Evolutionary conservation across 768 basidiomycete species (phyloP).

Genomic region (Boletus huronensis): DNA sequence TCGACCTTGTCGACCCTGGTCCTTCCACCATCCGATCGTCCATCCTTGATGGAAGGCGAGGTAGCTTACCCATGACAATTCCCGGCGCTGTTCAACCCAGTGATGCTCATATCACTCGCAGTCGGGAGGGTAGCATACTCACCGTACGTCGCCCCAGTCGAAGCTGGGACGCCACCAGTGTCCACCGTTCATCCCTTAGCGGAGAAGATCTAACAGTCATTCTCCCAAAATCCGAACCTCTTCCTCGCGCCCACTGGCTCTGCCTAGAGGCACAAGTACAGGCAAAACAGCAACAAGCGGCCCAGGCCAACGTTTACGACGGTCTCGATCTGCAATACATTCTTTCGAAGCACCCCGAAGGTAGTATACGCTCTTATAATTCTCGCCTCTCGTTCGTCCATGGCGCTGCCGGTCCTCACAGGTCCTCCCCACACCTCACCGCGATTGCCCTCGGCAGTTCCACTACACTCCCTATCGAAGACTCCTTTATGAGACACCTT

Average conservation of each 20-base stretch:
- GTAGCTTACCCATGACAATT: slow-evolving; percentile 62
- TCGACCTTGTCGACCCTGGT: slow-evolving; percentile 24
- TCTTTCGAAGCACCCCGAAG: slow-evolving; percentile 33
- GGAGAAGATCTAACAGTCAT: slow-evolving; percentile 21
- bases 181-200: slow-evolving; percentile 15
- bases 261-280: slow-evolving; percentile 44
- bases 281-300: slow-evolving; percentile 14
- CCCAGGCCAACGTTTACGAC: slow-evolving; percentile 14
- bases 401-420: neutral
- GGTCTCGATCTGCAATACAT: slow-evolving; percentile 48
- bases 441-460: slow-evolving; percentile 27
- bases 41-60: slow-evolving; percentile 36
- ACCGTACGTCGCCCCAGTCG: slow-evolving; percentile 61
- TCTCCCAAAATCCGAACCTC: slow-evolving; percentile 48
- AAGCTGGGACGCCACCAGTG: slow-evolving; percentile 50
- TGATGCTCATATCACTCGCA: slow-evolving; percentile 34
- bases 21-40: slow-evolving; percentile 25
- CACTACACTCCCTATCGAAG: slow-evolving; percentile 35
- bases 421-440: slow-evolving; percentile 29
- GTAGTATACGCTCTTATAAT: slow-evolving; percentile 32
- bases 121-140: slow-evolving; percentile 55
- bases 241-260: slow-evolving; percentile 47
- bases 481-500: slow-evolving; percentile 39
- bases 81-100: slow-evolving; percentile 33
- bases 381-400: slow-evolving; percentile 22